Evolutionary conservation across 2,329 filamentous ascomycete species (phyloP), one percentile per base, ranked within the genome.

Genomic region (Anthostomella pinea): DNA sequence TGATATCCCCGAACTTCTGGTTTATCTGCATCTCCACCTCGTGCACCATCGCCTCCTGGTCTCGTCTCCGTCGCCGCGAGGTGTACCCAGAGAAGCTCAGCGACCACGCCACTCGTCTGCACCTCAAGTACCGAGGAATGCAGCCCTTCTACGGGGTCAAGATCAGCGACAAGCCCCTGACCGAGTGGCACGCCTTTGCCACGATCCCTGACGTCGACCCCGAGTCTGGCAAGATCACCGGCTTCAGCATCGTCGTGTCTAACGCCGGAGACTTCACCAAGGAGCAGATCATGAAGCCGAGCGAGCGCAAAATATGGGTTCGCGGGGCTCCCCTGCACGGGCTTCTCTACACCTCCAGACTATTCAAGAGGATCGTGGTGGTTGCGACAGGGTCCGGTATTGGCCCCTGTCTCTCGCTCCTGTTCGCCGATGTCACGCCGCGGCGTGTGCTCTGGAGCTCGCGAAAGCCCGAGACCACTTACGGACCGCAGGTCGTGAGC

Each of bases 241-340:
- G 77, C 15, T 87, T 84, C 63, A 86, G 82, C 2, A 68, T 85
- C 21, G 67, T 89, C 15, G 72, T 89, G 25, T 85, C 82, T 39
- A 83, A 81, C 49, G 83, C 83, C 3, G 85, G 85, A n/a, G 84
- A 89, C 64, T 89, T 84, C 83, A 89, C 85, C 2, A 67, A 67
- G 21, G 67, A 70, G 28, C 74, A 79, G 43, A 87, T 89, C 60
- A 63, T 68, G 35, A 68, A 74, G 37, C 77, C 79, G 2, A 80
- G 82, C 2, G 72, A 67, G 3, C 64, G 52, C 33, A 52, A 75
- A 38, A 64, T 88, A 30, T 89, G 81, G 80, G 75, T 83, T 6
- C 77, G 83, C 33, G 84, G 84, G 9, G 69, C 82, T 0, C 81
- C 84, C 1, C 73, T 81, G 4, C 79, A 75, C 50, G 83, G 84